Base-by-base conservation (phyloP, 306 rosid species). In the Pueraria montana region DNA sequence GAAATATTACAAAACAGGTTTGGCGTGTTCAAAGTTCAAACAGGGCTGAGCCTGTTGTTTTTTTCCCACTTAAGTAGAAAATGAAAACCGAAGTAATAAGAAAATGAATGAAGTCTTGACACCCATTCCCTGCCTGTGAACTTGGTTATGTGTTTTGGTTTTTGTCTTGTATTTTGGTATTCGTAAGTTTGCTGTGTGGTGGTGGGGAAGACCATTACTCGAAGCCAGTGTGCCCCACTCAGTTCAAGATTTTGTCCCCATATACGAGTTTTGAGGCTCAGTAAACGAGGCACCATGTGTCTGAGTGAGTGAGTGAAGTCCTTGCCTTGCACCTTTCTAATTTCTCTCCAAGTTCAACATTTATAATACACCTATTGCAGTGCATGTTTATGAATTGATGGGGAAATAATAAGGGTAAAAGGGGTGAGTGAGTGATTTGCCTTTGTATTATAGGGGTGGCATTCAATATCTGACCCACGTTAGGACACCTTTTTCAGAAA, bases 381-480 rank as follows among this genome's bases (percentile, higher is more conserved):
- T 59, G 56, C 78, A 38, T 20, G 80, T 80, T 77, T 79, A 63
- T 78, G 17, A 34, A 70, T 66, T 80, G 59, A 59, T 38, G 38
- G 74, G 78, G 70, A 66, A 70, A 66, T 43, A 67, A 81, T 71
- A 43, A 32, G 46, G 67, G 81, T 53, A 67, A 82, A 72, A 72
- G 5, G 13, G 72, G 52, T 13, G 55, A 18, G 49, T 3, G 9
- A 56, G 36, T 2, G 46, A 42, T 63, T 50, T 21, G 18, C 10
- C 32, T 55, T 85, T 86, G 90, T 82, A 83, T 89, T 40, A 91
- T 86, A 77, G 71, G 85, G 90, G 86, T 88, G 89, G 88, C 97
- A 90, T 89, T 91, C 83, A 90, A 90, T 92, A 80, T 75, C 90
- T 91, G 93, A 79, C 79, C 76, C 84, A 82, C 62, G 32, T 81